These are phyloP conservation scores for Mitragyna speciosa DNA, from an alignment of 257 asterid genomes.

Conservation along the genomic window DNA sequence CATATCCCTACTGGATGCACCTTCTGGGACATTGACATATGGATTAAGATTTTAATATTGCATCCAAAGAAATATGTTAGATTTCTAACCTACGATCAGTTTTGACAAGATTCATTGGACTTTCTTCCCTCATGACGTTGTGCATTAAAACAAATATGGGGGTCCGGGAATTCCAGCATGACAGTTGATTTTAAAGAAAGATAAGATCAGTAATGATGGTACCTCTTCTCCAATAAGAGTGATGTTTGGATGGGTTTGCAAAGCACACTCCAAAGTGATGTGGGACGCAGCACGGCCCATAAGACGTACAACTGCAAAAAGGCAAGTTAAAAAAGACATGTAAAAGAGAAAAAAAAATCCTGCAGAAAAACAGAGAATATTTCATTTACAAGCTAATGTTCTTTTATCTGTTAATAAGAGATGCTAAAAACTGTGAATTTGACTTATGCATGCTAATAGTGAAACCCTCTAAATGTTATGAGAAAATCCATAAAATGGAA, in stretches of 20 bases:
- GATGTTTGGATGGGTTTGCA: conserved; percentile 95
- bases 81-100: neutral
- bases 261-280: conserved; percentile 94
- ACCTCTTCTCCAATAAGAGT: conserved; percentile 99
- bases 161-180: neutral
- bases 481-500: neutral
- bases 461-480: neutral
- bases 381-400: neutral
- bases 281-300: conserved; percentile 99
- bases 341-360: conserved; percentile 14
- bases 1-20: neutral
- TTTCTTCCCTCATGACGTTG: neutral
- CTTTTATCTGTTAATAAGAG: neutral
- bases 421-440: neutral
- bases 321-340: neutral
- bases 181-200: neutral
- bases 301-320: conserved; percentile 84
- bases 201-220: neutral
- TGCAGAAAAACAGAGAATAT: neutral
- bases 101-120: neutral
- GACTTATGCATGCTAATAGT: neutral
- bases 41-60: neutral
- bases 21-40: neutral
- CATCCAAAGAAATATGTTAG: neutral
- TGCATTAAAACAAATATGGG: neutral